Evolutionary conservation across 192 early-diverging fungal species (phyloP).

Genomic region (Umbelopsis vinacea): DNA sequence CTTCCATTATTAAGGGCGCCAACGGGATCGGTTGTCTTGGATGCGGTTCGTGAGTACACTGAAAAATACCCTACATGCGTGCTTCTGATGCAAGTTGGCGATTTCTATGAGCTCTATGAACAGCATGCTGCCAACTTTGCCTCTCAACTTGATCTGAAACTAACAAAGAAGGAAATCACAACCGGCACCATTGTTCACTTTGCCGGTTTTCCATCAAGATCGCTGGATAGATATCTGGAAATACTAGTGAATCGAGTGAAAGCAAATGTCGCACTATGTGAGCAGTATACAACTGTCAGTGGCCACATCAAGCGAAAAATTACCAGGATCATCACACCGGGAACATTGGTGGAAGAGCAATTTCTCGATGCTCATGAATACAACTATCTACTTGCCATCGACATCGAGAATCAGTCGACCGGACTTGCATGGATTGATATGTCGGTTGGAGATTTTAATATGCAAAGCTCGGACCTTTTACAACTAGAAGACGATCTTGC

Average conservation of each 20-base stretch:
- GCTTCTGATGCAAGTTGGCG: constrained; percentile 75
- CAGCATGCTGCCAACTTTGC: constrained; percentile 73
- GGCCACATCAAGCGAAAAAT: constrained; percentile 68
- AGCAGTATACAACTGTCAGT: constrained; percentile 55
- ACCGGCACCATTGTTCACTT: constrained; percentile 57
- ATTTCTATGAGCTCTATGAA: constrained; percentile 82
- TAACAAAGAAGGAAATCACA: constrained; percentile 68
- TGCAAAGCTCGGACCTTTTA: constrained; percentile 53
- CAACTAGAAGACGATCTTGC: constrained; percentile 70
- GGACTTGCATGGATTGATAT: constrained; percentile 93
- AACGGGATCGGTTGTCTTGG: constrained; percentile 40
- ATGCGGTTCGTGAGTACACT: constrained; percentile 56
- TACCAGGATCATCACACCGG: constrained; percentile 83
- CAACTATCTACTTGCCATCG: constrained; percentile 76
- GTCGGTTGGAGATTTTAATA: constrained; percentile 87
- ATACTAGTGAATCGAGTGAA: constrained; percentile 63
- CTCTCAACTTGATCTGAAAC: constrained; percentile 67
- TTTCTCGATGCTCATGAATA: constrained; percentile 67
- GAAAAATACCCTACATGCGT: constrained; percentile 69
- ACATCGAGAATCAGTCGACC: constrained; percentile 28
- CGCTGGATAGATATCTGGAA: constrained; percentile 68
- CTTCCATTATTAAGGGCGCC: constrained; percentile 15
- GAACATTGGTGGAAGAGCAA: constrained; percentile 82
- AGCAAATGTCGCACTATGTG: constrained; percentile 70
- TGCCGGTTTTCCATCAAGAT: constrained; percentile 72